These are phyloP conservation scores for Salvia hispanica DNA, from an alignment of 257 asterid species.

Conservation along the genomic window DNA sequence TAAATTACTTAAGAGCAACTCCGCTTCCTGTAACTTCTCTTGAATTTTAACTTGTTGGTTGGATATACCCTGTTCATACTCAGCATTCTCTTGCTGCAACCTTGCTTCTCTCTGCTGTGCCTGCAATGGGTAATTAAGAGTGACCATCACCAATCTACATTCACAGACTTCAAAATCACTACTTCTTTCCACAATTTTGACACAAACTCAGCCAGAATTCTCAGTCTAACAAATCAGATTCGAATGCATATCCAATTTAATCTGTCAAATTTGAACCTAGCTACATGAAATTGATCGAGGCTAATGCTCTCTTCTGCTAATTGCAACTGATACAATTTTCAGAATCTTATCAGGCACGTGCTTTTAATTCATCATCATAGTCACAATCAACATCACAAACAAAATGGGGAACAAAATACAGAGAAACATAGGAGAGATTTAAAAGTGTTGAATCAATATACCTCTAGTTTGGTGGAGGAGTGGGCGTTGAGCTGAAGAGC, in stretches of 20 bases:
- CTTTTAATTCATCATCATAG: background rate
- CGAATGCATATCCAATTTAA: background rate
- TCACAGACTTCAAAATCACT: background rate
- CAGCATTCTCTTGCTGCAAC: constrained; percentile 81
- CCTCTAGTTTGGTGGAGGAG: constrained; percentile 87
- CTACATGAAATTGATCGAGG: constrained; percentile 7
- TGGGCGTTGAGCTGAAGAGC: constrained; percentile 90
- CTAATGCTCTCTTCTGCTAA: background rate
- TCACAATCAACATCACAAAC: background rate
- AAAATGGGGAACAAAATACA: background rate
- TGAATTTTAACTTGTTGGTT: constrained; percentile 65
- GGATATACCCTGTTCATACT: constrained; percentile 68
- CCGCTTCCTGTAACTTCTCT: constrained; percentile 76
- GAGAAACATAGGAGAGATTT: constrained; percentile 4
- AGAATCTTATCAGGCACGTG: background rate
- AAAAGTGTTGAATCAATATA: background rate
- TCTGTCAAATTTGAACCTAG: background rate
- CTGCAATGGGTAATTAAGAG: constrained; percentile 39
- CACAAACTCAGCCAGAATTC: constrained; percentile 9
- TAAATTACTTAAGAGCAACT: constrained; percentile 63
- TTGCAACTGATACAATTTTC: too few relatives aligned
- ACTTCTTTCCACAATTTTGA: constrained; percentile 1
- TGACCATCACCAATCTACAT: constrained; percentile 9
- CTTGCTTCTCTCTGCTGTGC: constrained; percentile 70
- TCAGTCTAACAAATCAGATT: background rate